Evolutionary conservation across 805 yeast genomes (phyloP).

Genomic region (Danielia reshetovae): DNA sequence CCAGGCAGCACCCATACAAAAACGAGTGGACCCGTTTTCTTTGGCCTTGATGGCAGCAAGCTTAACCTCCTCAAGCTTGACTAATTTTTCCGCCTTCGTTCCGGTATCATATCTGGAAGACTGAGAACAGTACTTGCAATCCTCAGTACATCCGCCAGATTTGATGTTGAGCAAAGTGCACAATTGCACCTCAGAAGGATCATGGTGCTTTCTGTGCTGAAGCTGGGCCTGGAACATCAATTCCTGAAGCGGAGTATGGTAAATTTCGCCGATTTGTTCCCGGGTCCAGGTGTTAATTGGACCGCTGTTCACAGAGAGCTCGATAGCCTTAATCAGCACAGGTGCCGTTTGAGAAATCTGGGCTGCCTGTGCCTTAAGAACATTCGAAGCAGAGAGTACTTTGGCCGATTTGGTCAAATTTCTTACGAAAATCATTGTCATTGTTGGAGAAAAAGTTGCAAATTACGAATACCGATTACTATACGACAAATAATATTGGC

Average conservation of each 20-base stretch:
- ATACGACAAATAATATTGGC: not conserved
- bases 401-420: not conserved
- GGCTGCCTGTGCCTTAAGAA: not conserved
- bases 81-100: slow-evolving; percentile 62
- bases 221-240: slow-evolving; percentile 56
- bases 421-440: not conserved
- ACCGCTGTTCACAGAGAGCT: not conserved
- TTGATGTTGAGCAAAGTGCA: slow-evolving; percentile 74
- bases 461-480: too few relatives aligned
- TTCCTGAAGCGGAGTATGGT: slow-evolving; percentile 62
- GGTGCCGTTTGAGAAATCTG: not conserved
- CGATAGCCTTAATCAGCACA: not conserved
- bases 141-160: slow-evolving; percentile 80
- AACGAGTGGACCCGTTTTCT: slow-evolving; percentile 68
- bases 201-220: slow-evolving; percentile 64
- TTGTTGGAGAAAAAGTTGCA: too few relatives aligned
- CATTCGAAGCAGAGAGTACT: slow-evolving; percentile 1
- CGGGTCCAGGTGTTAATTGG: slow-evolving; percentile 50
- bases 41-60: slow-evolving; percentile 63
- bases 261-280: slow-evolving; percentile 56
- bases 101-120: slow-evolving; percentile 68
- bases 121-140: slow-evolving; percentile 79
- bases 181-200: slow-evolving; percentile 66
- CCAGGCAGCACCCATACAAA: slow-evolving; percentile 89
- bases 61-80: slow-evolving; percentile 58